phyloP scores from a whole-genome alignment of 768 basidiomycete species.

The Fibroporia radiculosa region DNA sequence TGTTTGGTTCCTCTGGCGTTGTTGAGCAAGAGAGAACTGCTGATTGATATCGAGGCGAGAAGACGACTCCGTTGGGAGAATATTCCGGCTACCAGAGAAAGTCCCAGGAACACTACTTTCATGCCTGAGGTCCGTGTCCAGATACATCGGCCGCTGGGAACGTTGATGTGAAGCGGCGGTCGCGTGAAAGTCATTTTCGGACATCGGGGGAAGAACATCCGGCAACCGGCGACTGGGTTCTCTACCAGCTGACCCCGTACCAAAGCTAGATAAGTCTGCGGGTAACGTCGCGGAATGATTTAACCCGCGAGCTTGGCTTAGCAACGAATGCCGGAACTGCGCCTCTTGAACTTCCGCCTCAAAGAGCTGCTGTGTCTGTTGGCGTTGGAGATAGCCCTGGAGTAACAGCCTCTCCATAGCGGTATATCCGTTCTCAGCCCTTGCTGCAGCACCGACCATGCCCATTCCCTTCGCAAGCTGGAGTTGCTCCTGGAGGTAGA shows the following conservation, averaged over 20 bases:
- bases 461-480: slow-evolving; percentile 13
- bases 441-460: slow-evolving; percentile 11
- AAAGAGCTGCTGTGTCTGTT: slow-evolving; percentile 11
- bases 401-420: slow-evolving; percentile 63
- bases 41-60: slow-evolving; percentile 9
- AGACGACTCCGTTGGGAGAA: not conserved
- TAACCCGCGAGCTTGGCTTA: not conserved
- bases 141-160: too few species aligned
- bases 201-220: slow-evolving; percentile 19
- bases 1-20: slow-evolving; percentile 21
- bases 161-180: too few species aligned
- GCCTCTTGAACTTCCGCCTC: slow-evolving; percentile 25
- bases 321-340: not conserved
- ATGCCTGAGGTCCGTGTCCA: too few species aligned
- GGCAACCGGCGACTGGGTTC: slow-evolving; percentile 7
- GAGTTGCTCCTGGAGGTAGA: slow-evolving; percentile 8
- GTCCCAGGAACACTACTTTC: too few species aligned
- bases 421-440: slow-evolving; percentile 52
- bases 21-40: slow-evolving; percentile 5
- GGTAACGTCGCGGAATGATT: not conserved
- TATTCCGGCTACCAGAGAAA: not conserved
- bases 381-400: slow-evolving; percentile 36
- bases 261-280: not conserved
- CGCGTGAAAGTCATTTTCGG: slow-evolving; percentile 30
- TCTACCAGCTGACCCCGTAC: not conserved